A percentile compares a stretch with the other conserved stretches of the same genome.
phyloP scores from a whole-genome alignment of 805 yeast genomes.

The Martiniozyma abietophila region DNA sequence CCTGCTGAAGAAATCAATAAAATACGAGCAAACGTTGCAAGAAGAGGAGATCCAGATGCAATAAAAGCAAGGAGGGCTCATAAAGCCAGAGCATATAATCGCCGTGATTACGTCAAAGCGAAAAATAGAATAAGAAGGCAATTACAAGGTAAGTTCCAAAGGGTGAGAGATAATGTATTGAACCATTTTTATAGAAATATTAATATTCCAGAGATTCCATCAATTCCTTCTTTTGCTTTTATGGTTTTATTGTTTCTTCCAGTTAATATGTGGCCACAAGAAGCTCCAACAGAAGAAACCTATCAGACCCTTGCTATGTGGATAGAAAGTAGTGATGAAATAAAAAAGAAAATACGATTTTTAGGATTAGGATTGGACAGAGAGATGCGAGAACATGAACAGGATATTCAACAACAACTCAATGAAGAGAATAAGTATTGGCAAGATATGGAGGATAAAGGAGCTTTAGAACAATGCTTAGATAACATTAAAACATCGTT shows the following conservation, averaged over 20 bases:
- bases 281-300: conserved; percentile 41
- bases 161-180: conserved; percentile 31
- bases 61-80: conserved; percentile 31
- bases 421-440: background rate
- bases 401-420: background rate
- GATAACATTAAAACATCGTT: conserved; percentile 36
- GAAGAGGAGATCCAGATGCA: conserved; percentile 39
- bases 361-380: conserved; percentile 8
- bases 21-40: conserved; percentile 39
- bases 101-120: conserved; percentile 39
- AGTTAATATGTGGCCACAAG: conserved; percentile 41
- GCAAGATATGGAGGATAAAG: conserved; percentile 18
- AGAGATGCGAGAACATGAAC: conserved; percentile 3
- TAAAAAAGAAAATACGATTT: conserved; percentile 18
- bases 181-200: conserved; percentile 28
- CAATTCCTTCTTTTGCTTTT: conserved; percentile 41
- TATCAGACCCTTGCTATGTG: conserved; percentile 24
- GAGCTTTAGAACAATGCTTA: too few species aligned
- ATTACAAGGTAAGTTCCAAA: conserved; percentile 31
- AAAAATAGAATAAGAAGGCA: conserved; percentile 37
- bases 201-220: conserved; percentile 31
- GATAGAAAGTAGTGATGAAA: conserved; percentile 16
- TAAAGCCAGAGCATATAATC: conserved; percentile 35
- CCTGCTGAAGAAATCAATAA: conserved; percentile 39
- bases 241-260: conserved; percentile 38